Conservation (phyloP, 75 land plant genomes). For the Selaginella tamariscina region DNA sequence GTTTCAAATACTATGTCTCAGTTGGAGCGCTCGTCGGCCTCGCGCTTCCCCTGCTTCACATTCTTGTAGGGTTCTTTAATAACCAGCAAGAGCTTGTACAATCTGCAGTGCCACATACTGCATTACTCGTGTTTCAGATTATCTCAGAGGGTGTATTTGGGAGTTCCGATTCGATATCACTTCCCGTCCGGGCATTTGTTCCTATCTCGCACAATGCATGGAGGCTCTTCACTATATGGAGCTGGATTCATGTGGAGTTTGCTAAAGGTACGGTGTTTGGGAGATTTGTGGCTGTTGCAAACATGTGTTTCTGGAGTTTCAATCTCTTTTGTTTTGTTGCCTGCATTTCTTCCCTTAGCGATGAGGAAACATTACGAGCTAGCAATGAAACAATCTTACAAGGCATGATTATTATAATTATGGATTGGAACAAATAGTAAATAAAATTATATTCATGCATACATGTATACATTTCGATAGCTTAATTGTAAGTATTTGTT, state of each 20-base stretch:
- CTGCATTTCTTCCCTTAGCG: constrained; percentile 51
- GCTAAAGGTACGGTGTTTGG: constrained; percentile 27
- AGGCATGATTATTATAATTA: too few relatives aligned
- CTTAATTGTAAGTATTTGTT: too few relatives aligned
- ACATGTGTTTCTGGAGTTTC: constrained; percentile 60
- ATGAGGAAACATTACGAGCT: constrained; percentile 17
- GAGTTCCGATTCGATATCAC: constrained; percentile 28
- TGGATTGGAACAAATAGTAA: too few relatives aligned
- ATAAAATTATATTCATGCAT: too few relatives aligned
- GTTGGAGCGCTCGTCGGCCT: constrained; percentile 48
- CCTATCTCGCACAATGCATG: constrained; percentile 62
- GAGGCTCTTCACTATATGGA: constrained; percentile 48
- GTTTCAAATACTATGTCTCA: constrained; percentile 25
- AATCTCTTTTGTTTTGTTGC: constrained; percentile 85
- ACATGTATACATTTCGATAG: too few relatives aligned
- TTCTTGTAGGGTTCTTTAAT: constrained; percentile 36
- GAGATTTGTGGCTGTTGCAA: constrained; percentile 41
- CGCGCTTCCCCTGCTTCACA: constrained; percentile 44
- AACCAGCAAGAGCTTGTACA: constrained; percentile 39
- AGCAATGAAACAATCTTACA: too few relatives aligned
- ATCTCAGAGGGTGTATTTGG: constrained; percentile 46
- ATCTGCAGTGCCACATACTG: constrained; percentile 63
- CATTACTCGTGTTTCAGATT: constrained; percentile 54
- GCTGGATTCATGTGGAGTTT: constrained; percentile 47
- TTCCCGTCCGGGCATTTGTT: constrained; percentile 52